A percentile compares a stretch with the other conserved stretches of the same genome.
These are phyloP conservation scores for Jamesozyma spencerorum DNA, from an alignment of 805 yeast genomes.

Conservation along the genomic window DNA sequence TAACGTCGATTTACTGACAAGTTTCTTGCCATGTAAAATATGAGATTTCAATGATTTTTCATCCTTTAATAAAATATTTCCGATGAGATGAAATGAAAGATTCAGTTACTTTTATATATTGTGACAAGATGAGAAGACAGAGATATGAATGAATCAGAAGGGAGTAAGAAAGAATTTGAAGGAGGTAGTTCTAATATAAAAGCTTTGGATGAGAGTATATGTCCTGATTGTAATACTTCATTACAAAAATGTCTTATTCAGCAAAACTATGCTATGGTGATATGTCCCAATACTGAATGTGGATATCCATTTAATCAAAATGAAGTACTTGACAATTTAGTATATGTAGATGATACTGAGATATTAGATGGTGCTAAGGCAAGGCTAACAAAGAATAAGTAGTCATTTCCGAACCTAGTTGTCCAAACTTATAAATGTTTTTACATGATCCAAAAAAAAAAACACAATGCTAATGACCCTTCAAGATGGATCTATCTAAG, in stretches of 20 bases:
- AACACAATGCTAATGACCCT: no score
- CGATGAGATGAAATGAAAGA: constrained; percentile 3
- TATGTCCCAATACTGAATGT: constrained; percentile 24
- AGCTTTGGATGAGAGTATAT: constrained; percentile 4
- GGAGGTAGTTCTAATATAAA: no score
- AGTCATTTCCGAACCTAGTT: no score
- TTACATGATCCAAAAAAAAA: no score
- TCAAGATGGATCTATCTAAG: no score
- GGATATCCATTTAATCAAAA: constrained; percentile 25
- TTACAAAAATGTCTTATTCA: constrained; percentile 27
- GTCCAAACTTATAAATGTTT: no score
- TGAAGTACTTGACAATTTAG: constrained; percentile 14
- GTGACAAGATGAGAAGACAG: no score
- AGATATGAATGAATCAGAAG: not conserved
- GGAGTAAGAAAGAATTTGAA: not conserved
- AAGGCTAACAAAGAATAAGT: constrained; percentile 8
- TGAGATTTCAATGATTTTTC: not conserved
- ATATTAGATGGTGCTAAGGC: constrained; percentile 22
- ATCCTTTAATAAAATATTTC: not conserved
- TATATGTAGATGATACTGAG: constrained; percentile 24
- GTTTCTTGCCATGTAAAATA: not conserved
- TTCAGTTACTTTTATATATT: no score
- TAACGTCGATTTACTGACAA: not conserved
- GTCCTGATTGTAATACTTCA: constrained; percentile 22
- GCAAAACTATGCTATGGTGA: constrained; percentile 27